Evolutionary conservation across 1,284 basidiomycete genomes (phyloP), one percentile per base, ranked within the genome.

Genomic region (Boletus mariae): DNA sequence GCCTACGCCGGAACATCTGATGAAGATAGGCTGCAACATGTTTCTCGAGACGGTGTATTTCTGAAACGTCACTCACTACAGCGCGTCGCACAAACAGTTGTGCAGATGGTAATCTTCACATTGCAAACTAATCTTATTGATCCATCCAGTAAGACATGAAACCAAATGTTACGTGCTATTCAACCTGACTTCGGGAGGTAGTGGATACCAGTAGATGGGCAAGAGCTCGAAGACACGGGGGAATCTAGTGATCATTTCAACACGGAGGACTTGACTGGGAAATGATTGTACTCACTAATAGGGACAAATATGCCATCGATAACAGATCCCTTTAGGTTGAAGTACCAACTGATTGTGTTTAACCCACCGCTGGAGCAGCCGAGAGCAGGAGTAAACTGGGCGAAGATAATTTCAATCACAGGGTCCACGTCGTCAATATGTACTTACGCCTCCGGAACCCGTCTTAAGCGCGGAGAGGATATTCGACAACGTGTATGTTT

Each of bases 301-400:
- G 78, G 74, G 34, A 81, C 70, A 59, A 88, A 87, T 1, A 62
- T 62, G 5, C 87, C 87, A 57, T 87, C 84, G 42, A 88, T 77
- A 44, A 83, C 60, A 11, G 84, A 86, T 23, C 87, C 87, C 60
- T 78, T 72, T 53, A 89, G 57, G 60, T 86, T 77, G 73, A 83
- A 89, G 66, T 87, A 89, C 75, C 80, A 89, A 53, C 75, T 78
- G 49, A 85, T 81, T 42, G 75, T 68, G 61, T 77, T 78, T 49
- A 90, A 62, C 32, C 57, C 69, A 23, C 71, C 67, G 3, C 74
- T 71, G 2, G 65, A 61, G 69, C 88, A 91, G 55, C 78, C 73
- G 20, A 90, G 68, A 20, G 77, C 72, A 5, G 87, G 87, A 3
- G 74, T 83, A 55, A 79, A 74, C 57, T 80, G 73, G 5, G 9